Evolutionary conservation across 495 filamentous ascomycete species (phyloP).

Genomic region (Amniculicola lignicola): DNA sequence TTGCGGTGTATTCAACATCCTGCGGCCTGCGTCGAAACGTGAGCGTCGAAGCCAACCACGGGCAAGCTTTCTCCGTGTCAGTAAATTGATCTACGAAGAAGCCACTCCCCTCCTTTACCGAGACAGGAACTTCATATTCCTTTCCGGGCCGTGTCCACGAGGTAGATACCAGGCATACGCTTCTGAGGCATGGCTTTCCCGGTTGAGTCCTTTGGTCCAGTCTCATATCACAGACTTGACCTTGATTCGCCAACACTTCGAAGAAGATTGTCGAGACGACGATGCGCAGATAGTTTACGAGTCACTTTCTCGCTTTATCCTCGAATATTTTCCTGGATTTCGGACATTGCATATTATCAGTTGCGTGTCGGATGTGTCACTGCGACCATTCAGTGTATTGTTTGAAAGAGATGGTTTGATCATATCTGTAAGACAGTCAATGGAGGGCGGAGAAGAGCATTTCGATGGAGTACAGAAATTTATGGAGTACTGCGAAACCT

Average conservation of each 20-base stretch:
- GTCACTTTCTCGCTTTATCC: background rate
- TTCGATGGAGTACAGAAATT: too few relatives aligned
- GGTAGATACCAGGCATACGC: conserved; percentile 27
- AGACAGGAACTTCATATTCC: conserved; percentile 18
- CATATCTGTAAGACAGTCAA: too few relatives aligned
- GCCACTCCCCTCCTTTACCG: conserved; percentile 14
- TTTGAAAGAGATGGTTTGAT: too few relatives aligned
- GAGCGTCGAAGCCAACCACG: background rate
- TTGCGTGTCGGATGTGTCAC: too few relatives aligned
- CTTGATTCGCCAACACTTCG: conserved; percentile 8
- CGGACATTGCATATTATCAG: background rate
- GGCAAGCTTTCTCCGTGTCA: conserved; percentile 2
- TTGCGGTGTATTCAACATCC: conserved; percentile 10
- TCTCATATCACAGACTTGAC: conserved; percentile 9
- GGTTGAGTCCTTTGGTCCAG: conserved; percentile 4
- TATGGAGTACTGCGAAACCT: too few relatives aligned
- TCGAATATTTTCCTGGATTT: background rate
- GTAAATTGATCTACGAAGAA: conserved; percentile 16
- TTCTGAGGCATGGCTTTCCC: conserved; percentile 7
- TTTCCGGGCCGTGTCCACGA: conserved; percentile 14
- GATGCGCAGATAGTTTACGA: conserved; percentile 1
- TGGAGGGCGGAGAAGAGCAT: too few relatives aligned
- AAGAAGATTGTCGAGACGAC: conserved; percentile 15
- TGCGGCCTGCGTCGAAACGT: conserved; percentile 7
- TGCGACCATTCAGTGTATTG: too few relatives aligned